These are phyloP conservation scores for Hysterangium stoloniferum DNA, from an alignment of 768 basidiomycete genomes.

Conservation along the genomic window DNA sequence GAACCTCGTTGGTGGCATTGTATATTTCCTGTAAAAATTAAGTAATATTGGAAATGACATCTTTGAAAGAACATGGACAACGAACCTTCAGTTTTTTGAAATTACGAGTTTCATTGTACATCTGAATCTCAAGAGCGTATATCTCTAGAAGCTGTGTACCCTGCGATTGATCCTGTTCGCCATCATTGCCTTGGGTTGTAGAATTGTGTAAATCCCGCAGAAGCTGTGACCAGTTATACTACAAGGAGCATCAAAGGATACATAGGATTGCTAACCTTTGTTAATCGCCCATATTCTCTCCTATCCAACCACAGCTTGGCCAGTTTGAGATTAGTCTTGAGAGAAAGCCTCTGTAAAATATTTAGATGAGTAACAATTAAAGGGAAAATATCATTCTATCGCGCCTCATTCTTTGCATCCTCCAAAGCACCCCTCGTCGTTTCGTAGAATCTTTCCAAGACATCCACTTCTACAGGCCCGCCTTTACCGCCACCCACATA, in stretches of 20 bases:
- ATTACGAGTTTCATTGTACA: constrained; percentile 96
- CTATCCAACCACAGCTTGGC: constrained; percentile 97
- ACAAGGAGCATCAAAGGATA: neutral
- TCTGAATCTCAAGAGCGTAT: constrained; percentile 97
- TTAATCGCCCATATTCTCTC: constrained; percentile 79
- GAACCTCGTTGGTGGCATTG: constrained; percentile 86
- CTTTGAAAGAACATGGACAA: neutral
- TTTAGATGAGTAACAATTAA: no score
- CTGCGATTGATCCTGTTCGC: constrained; percentile 78
- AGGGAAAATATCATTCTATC: constrained; percentile 20
- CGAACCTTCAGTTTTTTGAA: constrained; percentile 89
- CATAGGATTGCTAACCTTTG: constrained; percentile 44
- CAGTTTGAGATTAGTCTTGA: constrained; percentile 93
- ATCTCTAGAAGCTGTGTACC: constrained; percentile 94
- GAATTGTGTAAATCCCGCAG: constrained; percentile 68
- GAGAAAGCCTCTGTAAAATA: constrained; percentile 66
- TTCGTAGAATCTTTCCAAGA: constrained; percentile 93
- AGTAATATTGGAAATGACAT: neutral
- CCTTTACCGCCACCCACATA: constrained; percentile 74
- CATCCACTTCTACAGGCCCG: constrained; percentile 47
- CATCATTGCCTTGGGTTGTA: constrained; percentile 57
- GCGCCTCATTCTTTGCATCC: constrained; percentile 93
- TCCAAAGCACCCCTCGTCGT: constrained; percentile 82
- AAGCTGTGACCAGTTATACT: constrained; percentile 37
- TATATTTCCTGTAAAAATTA: constrained; percentile 76